Conservation (phyloP, 2,329 filamentous ascomycete species). For the Hypoxylon rubiginosum region DNA sequence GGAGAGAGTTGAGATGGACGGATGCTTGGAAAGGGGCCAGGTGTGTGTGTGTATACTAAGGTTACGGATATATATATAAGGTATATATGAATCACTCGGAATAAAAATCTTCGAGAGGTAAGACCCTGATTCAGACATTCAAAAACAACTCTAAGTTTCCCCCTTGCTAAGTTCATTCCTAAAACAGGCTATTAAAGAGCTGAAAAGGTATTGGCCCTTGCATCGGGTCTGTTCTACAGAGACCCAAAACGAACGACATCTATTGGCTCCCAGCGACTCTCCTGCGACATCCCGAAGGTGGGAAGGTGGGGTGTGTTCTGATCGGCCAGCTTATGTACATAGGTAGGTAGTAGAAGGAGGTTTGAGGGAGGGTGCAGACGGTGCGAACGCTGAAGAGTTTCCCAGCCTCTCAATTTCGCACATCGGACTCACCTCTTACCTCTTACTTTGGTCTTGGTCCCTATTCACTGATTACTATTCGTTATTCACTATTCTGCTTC, state of each 20-base stretch:
- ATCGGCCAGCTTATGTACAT: conserved; percentile 27
- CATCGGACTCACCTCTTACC: background rate
- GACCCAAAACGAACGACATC: conserved; percentile 27
- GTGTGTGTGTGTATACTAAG: too few species aligned
- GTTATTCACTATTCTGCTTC: background rate
- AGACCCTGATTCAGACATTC: conserved; percentile 7
- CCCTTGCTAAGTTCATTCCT: conserved; percentile 22
- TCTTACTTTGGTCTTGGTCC: background rate
- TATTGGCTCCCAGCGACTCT: conserved; percentile 28
- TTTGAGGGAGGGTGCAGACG: conserved; percentile 20
- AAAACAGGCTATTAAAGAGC: conserved; percentile 39
- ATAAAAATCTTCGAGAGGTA: background rate
- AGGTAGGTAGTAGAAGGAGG: conserved; percentile 15
- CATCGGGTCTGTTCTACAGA: conserved; percentile 40
- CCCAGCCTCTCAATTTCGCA: conserved; percentile 51
- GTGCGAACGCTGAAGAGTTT: conserved; percentile 34
- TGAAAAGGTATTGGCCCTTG: conserved; percentile 38
- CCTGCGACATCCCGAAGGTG: conserved; percentile 40
- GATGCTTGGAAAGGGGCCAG: background rate
- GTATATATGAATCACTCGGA: conserved; percentile 6
- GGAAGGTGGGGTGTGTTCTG: conserved; percentile 24
- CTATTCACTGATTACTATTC: conserved; percentile 16
- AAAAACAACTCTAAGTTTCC: background rate
- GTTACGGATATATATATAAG: background rate
- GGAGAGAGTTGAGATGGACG: background rate